These are phyloP conservation scores for Candida sp. DNA, from an alignment of 1,139 yeast genomes.

Conservation along the genomic window DNA sequence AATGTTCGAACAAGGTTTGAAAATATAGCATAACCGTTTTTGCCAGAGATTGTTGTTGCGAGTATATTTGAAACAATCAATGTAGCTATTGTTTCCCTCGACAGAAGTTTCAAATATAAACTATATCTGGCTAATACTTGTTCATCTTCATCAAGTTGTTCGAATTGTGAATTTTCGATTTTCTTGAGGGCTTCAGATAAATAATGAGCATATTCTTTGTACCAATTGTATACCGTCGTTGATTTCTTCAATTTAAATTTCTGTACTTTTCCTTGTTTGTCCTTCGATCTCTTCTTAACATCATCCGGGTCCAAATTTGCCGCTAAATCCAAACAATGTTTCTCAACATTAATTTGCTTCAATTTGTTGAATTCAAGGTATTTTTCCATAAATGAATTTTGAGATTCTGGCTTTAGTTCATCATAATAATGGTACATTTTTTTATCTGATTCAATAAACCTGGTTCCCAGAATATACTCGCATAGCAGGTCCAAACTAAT, in stretches of 20 bases:
- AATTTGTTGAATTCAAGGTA: slow-evolving; percentile 20
- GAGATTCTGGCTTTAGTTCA: slow-evolving; percentile 7
- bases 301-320: slow-evolving; percentile 1
- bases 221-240: slow-evolving; percentile 13
- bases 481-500: slow-evolving; percentile 18
- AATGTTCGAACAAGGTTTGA: slow-evolving; percentile 12
- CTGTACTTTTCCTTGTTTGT: background rate
- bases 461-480: slow-evolving; percentile 14
- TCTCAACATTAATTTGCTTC: slow-evolving; percentile 25
- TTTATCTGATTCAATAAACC: slow-evolving; percentile 7
- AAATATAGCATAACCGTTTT: slow-evolving; percentile 13
- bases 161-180: slow-evolving; percentile 1
- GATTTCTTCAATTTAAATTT: slow-evolving; percentile 4
- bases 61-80: slow-evolving; percentile 19
- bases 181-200: slow-evolving; percentile 5
- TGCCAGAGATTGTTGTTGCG: slow-evolving; percentile 15
- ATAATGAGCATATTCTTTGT: slow-evolving; percentile 5
- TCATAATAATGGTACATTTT: slow-evolving; percentile 18
- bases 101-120: slow-evolving; percentile 16
- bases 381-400: slow-evolving; percentile 16
- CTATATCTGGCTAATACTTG: slow-evolving; percentile 12
- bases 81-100: slow-evolving; percentile 16
- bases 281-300: slow-evolving; percentile 7
- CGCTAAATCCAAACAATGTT: slow-evolving; percentile 4
- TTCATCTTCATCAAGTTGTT: slow-evolving; percentile 10